phyloP scores from a whole-genome alignment of 2,329 filamentous ascomycete species.

The Monosporascus cannonballus region DNA sequence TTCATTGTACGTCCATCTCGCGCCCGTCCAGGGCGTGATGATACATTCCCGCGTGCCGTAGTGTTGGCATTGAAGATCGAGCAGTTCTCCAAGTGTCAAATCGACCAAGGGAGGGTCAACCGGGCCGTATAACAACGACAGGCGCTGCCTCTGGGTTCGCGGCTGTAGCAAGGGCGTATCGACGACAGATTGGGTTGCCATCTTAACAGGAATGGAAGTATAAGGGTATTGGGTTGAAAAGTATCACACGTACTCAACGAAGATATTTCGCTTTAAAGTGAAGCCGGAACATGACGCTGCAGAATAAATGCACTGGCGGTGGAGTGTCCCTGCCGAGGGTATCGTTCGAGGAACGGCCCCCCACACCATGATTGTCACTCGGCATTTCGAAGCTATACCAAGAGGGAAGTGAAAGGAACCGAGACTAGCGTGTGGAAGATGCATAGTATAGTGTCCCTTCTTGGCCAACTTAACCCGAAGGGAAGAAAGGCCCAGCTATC shows the following conservation, averaged over 20 bases:
- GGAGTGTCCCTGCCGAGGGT: no score
- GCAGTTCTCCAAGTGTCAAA: slow-evolving; percentile 64
- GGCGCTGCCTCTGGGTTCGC: slow-evolving; percentile 27
- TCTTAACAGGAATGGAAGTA: slow-evolving; percentile 2
- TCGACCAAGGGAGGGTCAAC: slow-evolving; percentile 64
- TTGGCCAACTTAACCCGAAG: no score
- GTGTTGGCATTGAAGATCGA: slow-evolving; percentile 63
- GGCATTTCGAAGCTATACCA: not conserved
- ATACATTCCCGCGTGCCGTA: slow-evolving; percentile 63
- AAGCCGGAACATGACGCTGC: no score
- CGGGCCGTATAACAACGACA: slow-evolving; percentile 62
- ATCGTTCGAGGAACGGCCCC: not conserved
- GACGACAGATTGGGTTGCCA: slow-evolving; percentile 20
- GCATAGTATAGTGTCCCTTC: no score
- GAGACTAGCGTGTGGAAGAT: not conserved
- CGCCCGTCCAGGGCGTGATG: slow-evolving; percentile 69
- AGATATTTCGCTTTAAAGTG: no score
- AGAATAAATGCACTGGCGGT: no score
- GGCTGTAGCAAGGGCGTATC: slow-evolving; percentile 9
- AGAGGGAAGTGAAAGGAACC: not conserved
- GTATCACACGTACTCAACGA: not conserved
- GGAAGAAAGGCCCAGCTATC: no score
- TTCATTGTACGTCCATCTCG: slow-evolving; percentile 66
- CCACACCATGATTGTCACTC: not conserved
- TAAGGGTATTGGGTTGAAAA: not conserved